phyloP scores from a whole-genome alignment of 2,329 filamentous ascomycete genomes.

The Rachicladosporium sp. region DNA sequence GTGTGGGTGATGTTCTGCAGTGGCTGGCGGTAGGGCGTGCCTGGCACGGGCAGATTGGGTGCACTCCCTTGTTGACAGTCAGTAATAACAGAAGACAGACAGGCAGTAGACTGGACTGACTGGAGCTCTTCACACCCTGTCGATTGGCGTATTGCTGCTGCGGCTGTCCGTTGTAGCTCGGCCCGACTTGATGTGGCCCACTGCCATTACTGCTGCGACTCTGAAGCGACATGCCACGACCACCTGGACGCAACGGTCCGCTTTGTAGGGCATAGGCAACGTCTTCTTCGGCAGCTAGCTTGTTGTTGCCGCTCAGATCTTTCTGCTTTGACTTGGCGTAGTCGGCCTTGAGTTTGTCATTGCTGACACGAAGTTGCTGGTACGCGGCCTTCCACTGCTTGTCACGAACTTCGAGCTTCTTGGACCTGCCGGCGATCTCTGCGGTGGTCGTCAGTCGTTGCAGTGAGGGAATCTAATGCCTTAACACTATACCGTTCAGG shows the following conservation, averaged over 20 bases:
- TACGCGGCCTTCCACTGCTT: slow-evolving; percentile 3
- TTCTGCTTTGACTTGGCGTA: slow-evolving; percentile 27
- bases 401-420: slow-evolving; percentile 1
- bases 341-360: slow-evolving; percentile 36
- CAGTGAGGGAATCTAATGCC: not conserved
- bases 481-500: too few relatives aligned
- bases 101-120: slow-evolving; percentile 6
- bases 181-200: slow-evolving; percentile 5
- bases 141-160: slow-evolving; percentile 9
- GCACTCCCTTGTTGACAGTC: not conserved
- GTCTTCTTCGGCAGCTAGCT: slow-evolving; percentile 42
- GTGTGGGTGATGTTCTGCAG: slow-evolving; percentile 12
- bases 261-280: slow-evolving; percentile 34
- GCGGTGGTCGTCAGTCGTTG: slow-evolving; percentile 1
- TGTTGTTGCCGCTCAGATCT: slow-evolving; percentile 41
- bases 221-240: slow-evolving; percentile 1
- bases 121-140: slow-evolving; percentile 8
- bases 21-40: slow-evolving; percentile 23
- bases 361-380: slow-evolving; percentile 16
- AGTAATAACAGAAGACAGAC: too few relatives aligned
- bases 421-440: slow-evolving; percentile 1
- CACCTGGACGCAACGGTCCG: slow-evolving; percentile 3
- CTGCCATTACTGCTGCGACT: slow-evolving; percentile 13
- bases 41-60: not conserved
- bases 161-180: slow-evolving; percentile 1